These are phyloP conservation scores for Fusarium albidum DNA, from an alignment of 2,329 filamentous ascomycete species.

Conservation along the genomic window DNA sequence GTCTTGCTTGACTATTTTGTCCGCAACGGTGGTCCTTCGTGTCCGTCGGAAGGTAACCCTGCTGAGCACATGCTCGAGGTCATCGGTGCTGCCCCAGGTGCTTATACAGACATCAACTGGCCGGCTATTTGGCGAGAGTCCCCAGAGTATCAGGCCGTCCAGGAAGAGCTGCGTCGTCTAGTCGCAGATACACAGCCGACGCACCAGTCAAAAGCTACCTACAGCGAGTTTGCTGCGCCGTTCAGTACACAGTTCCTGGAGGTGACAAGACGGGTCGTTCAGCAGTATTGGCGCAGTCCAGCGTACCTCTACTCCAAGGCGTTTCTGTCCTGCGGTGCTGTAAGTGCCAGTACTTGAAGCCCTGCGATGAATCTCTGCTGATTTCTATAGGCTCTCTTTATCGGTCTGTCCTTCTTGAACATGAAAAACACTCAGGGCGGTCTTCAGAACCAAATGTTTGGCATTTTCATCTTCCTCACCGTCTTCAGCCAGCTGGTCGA, in stretches of 20 bases:
- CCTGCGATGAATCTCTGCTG: too few relatives aligned
- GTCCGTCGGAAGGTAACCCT: conserved; percentile 72
- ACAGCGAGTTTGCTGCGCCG: conserved; percentile 52
- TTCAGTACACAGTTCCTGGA: conserved; percentile 71
- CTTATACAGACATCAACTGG: conserved; percentile 72
- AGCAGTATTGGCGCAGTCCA: conserved; percentile 90
- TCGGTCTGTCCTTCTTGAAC: conserved; percentile 74
- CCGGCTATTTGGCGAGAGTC: conserved; percentile 65
- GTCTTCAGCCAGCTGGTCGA: conserved; percentile 72
- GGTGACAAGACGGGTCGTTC: conserved; percentile 75
- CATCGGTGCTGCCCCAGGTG: conserved; percentile 68
- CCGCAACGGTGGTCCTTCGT: conserved; percentile 68
- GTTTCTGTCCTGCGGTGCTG: conserved; percentile 52
- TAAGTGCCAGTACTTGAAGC: too few relatives aligned
- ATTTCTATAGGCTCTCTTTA: conserved; percentile 57
- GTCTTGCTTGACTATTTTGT: conserved; percentile 78
- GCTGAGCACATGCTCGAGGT: conserved; percentile 55
- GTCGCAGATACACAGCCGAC: conserved; percentile 46
- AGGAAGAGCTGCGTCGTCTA: conserved; percentile 66
- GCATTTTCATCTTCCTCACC: conserved; percentile 74
- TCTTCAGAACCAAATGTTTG: conserved; percentile 76
- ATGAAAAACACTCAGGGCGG: conserved; percentile 68
- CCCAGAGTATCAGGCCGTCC: conserved; percentile 61
- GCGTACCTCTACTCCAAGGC: conserved; percentile 87
- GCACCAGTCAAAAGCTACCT: not conserved